Conservation (phyloP, 1,139 yeast genomes). For the Scheffersomyces illinoinensis region DNA sequence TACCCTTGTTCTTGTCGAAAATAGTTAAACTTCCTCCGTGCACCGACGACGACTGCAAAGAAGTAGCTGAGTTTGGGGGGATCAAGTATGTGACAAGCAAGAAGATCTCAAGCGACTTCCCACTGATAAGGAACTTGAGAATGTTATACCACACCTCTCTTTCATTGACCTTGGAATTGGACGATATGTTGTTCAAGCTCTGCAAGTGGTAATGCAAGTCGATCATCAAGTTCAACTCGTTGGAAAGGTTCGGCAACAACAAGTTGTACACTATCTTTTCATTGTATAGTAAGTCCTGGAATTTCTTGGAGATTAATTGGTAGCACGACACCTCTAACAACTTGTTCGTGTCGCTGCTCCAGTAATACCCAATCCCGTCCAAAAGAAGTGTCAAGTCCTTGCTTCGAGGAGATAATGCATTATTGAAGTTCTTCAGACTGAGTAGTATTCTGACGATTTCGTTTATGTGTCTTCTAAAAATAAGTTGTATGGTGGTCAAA, state of each 20-base stretch:
- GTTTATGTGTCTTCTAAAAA: slow-evolving; percentile 49
- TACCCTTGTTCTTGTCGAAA: slow-evolving; percentile 49
- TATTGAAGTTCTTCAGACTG: slow-evolving; percentile 40
- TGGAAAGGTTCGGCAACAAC: slow-evolving; percentile 38
- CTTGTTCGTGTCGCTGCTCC: slow-evolving; percentile 45
- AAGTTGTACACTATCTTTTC: slow-evolving; percentile 37
- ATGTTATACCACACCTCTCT: slow-evolving; percentile 48
- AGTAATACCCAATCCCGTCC: slow-evolving; percentile 48
- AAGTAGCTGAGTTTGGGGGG: slow-evolving; percentile 46
- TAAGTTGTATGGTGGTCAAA: slow-evolving; percentile 47
- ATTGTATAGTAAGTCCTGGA: slow-evolving; percentile 37
- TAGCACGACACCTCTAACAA: slow-evolving; percentile 46
- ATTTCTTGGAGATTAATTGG: slow-evolving; percentile 39
- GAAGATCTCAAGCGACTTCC: slow-evolving; percentile 45
- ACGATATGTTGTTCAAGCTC: slow-evolving; percentile 24
- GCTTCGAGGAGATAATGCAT: slow-evolving; percentile 17
- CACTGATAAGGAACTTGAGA: slow-evolving; percentile 44
- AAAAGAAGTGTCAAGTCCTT: slow-evolving; percentile 32
- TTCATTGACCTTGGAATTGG: slow-evolving; percentile 26
- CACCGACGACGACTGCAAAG: slow-evolving; percentile 38
- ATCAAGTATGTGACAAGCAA: slow-evolving; percentile 43
- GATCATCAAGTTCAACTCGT: slow-evolving; percentile 46
- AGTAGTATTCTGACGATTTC: slow-evolving; percentile 44
- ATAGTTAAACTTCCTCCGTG: slow-evolving; percentile 47
- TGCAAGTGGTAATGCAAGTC: slow-evolving; percentile 49